Evolutionary conservation across 352 stramenopile species (phyloP), one percentile per base, ranked within the genome.

Genomic region (Pythium graminicola): DNA sequence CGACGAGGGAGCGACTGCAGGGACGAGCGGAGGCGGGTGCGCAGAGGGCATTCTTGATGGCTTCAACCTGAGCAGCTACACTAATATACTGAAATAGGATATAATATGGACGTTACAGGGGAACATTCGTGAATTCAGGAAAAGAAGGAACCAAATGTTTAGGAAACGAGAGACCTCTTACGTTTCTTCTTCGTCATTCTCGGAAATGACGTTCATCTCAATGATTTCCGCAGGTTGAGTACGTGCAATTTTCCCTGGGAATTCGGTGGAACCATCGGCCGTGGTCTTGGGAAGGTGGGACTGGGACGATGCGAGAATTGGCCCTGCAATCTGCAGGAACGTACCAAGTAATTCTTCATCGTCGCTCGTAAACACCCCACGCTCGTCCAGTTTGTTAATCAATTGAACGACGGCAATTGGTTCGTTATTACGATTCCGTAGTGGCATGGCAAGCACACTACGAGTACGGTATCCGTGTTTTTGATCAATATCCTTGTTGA

Each of bases 401-500:
- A 95, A 65, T 63, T 96, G 85, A 10, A 95, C 70, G 28, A 96
- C 85, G 6, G 81, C 86, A 39, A 95, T 92, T 1, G 86, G 71
- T 29, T 92, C 80, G 6, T 72, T 70, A 2, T 68, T 76, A 11
- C 68, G 68, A 65, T 92, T 85, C 23, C 71, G 73, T 14, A 97
- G 75, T 20, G 88, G 88, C 81, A 96, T 91, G 4, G 81, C 84
- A 16, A 97, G 60, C 23, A 96, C 81, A 40, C 75, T 93, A 23
- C 82, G 83, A 3, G 88, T 96, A 29, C 73, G 64, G 67, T 95
- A 97, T 3, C 70, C 85, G 49, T 81, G 80, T 33, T 93, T 93
- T 46, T 95, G 73, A 54, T 96, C 87, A 49, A 91, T 85, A 19
- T 95, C 85, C 57, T 82, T 82, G 62, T 95, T 95, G 65, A 96